Evolutionary conservation across 208 protist species (phyloP), one percentile per base, ranked within the genome.

Genomic region (Crithidia bombi): DNA sequence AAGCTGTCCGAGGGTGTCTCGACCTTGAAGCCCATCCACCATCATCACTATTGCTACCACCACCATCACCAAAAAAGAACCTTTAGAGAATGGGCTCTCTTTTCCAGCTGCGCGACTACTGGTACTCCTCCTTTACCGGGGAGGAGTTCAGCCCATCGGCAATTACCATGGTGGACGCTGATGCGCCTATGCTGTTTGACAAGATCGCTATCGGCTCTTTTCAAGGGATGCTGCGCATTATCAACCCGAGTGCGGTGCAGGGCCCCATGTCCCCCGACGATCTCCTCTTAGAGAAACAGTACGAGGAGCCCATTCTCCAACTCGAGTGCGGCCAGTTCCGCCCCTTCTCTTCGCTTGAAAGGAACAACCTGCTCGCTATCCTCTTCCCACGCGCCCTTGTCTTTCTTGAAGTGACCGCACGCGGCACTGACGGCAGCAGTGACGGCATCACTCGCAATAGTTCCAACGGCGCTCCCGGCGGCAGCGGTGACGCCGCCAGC

Each of bases 1-100:
- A n/a, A n/a, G n/a, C n/a, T n/a, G n/a, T n/a, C n/a, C n/a, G n/a
- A n/a, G n/a, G n/a, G n/a, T n/a, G n/a, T n/a, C n/a, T n/a, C n/a
- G n/a, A n/a, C n/a, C n/a, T n/a, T n/a, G n/a, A n/a, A n/a, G n/a
- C n/a, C n/a, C n/a, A n/a, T n/a, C n/a, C n/a, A n/a, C n/a, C n/a
- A n/a, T n/a, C n/a, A n/a, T n/a, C n/a, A n/a, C n/a, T n/a, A n/a
- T n/a, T n/a, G n/a, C n/a, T n/a, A n/a, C n/a, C n/a, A n/a, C n/a
- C n/a, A n/a, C n/a, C 10, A 14, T 43, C 14, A 43, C 38, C 7
- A 14, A 32, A 33, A 51, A 56, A 17, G 35, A 25, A 44, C n/a
- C n/a, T n/a, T n/a, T n/a, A n/a, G n/a, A n/a, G n/a, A n/a, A 97
- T 97, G 90, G 93, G 92, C 21, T 97, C 92, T 0, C 77, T 98